phyloP scores from a whole-genome alignment of 2,329 filamentous ascomycete genomes.

The Cladorrhinum sp. region DNA sequence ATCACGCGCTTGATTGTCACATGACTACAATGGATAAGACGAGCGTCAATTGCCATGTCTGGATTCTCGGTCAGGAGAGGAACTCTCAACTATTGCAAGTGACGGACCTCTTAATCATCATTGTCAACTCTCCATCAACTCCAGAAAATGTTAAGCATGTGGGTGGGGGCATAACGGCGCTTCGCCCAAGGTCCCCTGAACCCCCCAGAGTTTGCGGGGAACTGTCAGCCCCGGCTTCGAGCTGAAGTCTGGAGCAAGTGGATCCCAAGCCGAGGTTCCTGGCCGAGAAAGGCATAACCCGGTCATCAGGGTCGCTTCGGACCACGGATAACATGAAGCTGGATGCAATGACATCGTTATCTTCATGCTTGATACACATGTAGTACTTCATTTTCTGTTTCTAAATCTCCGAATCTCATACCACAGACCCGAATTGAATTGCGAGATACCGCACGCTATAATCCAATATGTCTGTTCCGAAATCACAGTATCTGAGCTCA shows the following conservation, averaged over 20 bases:
- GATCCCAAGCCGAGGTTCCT: not conserved
- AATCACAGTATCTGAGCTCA: conserved; percentile 73
- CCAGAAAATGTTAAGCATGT: not conserved
- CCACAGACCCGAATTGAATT: not conserved
- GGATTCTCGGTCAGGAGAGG: no score
- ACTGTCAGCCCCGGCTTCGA: not conserved
- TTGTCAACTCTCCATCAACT: not conserved
- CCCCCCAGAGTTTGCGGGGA: not conserved
- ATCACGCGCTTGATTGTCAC: no score
- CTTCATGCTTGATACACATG: not conserved
- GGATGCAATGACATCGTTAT: not conserved
- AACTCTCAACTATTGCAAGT: no score
- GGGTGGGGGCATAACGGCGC: not conserved
- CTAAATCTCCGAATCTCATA: no score
- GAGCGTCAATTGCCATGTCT: no score
- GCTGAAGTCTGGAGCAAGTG: not conserved
- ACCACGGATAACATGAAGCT: not conserved
- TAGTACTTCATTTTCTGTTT: not conserved
- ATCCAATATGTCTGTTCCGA: conserved; percentile 61
- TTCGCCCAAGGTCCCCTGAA: not conserved
- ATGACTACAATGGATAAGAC: no score
- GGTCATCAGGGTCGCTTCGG: not conserved
- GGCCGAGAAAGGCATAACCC: not conserved
- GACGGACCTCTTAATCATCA: no score
- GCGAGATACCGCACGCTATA: no score